These are phyloP conservation scores for Cornus kousa DNA, from an alignment of 148 eudicot genomes.

Conservation along the genomic window DNA sequence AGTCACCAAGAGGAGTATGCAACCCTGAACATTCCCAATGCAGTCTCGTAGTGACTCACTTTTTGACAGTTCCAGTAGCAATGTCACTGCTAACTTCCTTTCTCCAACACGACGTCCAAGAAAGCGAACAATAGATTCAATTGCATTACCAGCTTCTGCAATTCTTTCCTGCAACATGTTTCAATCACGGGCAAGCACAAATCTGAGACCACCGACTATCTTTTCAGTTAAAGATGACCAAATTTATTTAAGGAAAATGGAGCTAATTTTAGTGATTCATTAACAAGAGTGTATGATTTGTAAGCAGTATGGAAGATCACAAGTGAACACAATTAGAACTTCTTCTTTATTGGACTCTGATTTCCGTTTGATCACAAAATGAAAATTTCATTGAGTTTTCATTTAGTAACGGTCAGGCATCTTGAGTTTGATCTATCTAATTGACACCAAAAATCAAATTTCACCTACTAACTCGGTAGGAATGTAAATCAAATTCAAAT, in stretches of 20 bases:
- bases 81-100: conserved; percentile 33
- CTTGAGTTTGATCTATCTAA: neutral
- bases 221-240: neutral
- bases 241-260: neutral
- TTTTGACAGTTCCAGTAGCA: conserved; percentile 39
- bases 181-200: neutral
- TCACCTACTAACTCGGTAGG: neutral
- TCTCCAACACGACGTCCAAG: conserved; percentile 40
- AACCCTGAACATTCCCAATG: conserved; percentile 43
- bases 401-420: too few relatives aligned
- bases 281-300: neutral
- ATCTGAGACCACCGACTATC: neutral
- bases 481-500: neutral
- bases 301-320: neutral
- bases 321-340: neutral
- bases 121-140: conserved; percentile 31
- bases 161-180: conserved; percentile 37
- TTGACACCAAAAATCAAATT: neutral
- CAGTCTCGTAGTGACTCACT: conserved; percentile 20
- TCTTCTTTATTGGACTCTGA: neutral
- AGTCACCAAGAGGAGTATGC: conserved; percentile 41
- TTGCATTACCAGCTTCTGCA: conserved; percentile 22
- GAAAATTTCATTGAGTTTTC: too few relatives aligned
- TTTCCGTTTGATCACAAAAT: too few relatives aligned
- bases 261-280: neutral